Evolutionary conservation across 495 filamentous ascomycete genomes (phyloP).

Genomic region (Oleoguttula mirabilis): DNA sequence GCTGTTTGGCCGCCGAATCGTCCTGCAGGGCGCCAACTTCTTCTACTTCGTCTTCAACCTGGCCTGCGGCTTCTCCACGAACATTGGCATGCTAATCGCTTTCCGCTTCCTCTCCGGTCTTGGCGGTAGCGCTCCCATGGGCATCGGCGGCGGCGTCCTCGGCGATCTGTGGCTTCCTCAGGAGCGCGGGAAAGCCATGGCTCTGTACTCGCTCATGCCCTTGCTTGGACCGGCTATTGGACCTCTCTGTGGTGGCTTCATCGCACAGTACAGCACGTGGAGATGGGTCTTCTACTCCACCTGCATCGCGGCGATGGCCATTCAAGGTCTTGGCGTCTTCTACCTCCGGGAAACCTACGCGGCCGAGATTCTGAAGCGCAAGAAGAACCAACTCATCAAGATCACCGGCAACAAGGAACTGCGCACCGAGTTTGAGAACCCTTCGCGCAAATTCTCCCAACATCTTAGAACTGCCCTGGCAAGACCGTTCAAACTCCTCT

Average conservation of each 20-base stretch:
- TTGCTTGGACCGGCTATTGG: conserved; percentile 33
- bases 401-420: conserved; percentile 51
- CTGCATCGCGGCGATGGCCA: conserved; percentile 47
- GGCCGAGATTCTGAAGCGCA: conserved; percentile 47
- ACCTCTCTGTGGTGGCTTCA: conserved; percentile 38
- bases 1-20: conserved; percentile 29
- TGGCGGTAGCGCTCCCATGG: conserved; percentile 32
- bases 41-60: conserved; percentile 33
- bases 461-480: conserved; percentile 23
- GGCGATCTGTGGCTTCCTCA: conserved; percentile 30
- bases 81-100: conserved; percentile 26
- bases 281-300: conserved; percentile 33
- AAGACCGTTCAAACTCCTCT: conserved; percentile 38
- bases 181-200: conserved; percentile 31
- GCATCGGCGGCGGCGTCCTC: conserved; percentile 31
- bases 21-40: conserved; percentile 30
- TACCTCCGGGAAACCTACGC: conserved; percentile 61
- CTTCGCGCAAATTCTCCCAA: conserved; percentile 24
- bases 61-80: conserved; percentile 31
- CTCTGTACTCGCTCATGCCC: conserved; percentile 30
- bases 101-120: conserved; percentile 33
- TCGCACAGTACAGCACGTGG: conserved; percentile 49
- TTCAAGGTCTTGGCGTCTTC: conserved; percentile 53
- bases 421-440: conserved; percentile 51
- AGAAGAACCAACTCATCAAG: conserved; percentile 45